A percentile compares a stretch with the other conserved stretches of the same genome.
phyloP scores from a whole-genome alignment of 176 grass and related monocot genomes.

The Musa beccarii region DNA sequence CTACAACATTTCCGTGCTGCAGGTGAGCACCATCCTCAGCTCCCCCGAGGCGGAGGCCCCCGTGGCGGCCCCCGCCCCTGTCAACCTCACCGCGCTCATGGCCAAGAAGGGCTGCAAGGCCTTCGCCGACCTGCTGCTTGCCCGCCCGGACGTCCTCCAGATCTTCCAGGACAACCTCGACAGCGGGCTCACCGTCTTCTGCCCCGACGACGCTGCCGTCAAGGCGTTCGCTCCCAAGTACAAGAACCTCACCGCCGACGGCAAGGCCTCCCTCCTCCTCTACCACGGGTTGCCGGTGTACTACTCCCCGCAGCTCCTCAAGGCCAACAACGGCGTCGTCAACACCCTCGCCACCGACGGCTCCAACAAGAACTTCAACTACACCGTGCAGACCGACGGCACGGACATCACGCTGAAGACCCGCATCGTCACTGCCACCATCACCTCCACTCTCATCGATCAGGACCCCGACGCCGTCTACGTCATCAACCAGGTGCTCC shows the following conservation, averaged over 20 bases:
- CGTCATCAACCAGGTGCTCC: conserved; percentile 7
- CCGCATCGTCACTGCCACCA: conserved; percentile 2
- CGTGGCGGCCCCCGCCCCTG: neutral
- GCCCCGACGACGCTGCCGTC: conserved; percentile 9
- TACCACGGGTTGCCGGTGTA: conserved; percentile 9
- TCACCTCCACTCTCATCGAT: conserved; percentile 1
- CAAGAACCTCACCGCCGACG: conserved; percentile 16
- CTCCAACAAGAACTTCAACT: conserved; percentile 4
- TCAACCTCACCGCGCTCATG: conserved; percentile 22
- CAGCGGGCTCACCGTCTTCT: conserved; percentile 13
- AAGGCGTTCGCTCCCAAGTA: conserved; percentile 13
- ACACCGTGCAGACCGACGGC: neutral
- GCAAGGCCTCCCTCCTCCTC: conserved; percentile 14
- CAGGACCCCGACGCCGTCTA: conserved; percentile 16
- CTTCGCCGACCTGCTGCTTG: conserved; percentile 4
- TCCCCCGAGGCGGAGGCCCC: conserved; percentile 24
- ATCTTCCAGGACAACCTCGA: conserved; percentile 13
- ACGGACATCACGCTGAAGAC: conserved; percentile 1
- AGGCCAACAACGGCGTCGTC: conserved; percentile 4
- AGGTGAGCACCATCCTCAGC: conserved; percentile 37
- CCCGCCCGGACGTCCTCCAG: neutral
- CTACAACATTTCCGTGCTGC: conserved; percentile 50
- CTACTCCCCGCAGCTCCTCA: conserved; percentile 18
- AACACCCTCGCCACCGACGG: conserved; percentile 10
- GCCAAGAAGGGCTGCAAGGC: conserved; percentile 9